phyloP scores from a whole-genome alignment of 23 red algal species.

The Gracilaria caudata region DNA sequence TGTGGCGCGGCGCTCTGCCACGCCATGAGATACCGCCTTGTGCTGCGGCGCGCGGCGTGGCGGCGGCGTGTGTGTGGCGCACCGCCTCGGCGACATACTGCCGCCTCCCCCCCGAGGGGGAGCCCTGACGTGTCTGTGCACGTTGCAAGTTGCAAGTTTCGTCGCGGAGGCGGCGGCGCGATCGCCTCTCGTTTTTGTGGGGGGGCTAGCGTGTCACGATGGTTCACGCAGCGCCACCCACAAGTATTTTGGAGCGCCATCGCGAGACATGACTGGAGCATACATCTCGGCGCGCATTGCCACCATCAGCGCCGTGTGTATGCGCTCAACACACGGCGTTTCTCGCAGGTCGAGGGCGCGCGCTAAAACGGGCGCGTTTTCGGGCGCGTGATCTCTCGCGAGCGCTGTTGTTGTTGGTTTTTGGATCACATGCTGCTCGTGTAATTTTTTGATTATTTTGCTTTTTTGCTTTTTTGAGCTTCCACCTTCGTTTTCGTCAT shows the following conservation, averaged over 20 bases:
- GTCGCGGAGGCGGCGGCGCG: no score
- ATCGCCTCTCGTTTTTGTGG: no score
- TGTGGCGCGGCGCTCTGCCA: no score
- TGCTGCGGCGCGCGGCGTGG: no score
- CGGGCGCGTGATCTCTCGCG: background rate
- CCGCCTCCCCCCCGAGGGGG: no score
- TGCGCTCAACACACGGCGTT: no score
- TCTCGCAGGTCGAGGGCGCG: no score
- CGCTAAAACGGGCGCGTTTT: no score
- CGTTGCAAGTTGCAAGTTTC: no score
- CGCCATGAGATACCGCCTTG: no score
- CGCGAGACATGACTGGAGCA: background rate
- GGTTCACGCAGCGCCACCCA: background rate
- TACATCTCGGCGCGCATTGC: no score
- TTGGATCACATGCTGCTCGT: background rate
- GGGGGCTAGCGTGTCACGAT: background rate
- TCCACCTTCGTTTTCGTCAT: background rate
- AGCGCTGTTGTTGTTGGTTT: background rate
- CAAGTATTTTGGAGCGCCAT: background rate
- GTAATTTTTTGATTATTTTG: conserved; percentile 1
- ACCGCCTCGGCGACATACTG: background rate
- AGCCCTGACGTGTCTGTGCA: background rate
- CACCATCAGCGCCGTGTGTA: no score
- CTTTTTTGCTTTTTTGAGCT: background rate
- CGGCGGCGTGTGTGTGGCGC: background rate